Evolutionary conservation across 1,284 basidiomycete species (phyloP), one percentile per base, ranked within the genome.

Genomic region (Earliella scabrosa): DNA sequence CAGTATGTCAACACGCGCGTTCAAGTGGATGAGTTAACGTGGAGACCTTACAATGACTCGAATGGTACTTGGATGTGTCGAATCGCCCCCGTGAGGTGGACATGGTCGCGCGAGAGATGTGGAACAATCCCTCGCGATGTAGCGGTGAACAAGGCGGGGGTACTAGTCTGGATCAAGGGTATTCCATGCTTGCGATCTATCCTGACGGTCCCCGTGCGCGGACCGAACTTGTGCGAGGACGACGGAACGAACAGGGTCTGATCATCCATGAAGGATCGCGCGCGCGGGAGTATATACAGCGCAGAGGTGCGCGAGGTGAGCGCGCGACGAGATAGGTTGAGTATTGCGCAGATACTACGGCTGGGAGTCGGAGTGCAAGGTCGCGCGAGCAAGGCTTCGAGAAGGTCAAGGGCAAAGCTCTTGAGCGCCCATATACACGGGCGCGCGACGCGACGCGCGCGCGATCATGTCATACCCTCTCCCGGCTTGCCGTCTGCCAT

Each of bases 101-200:
- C 72, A 59, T 90, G 83, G 64, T 92, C 90, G 35, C 80, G 74
- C 8, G 88, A 87, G 5, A 93, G 74, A 71, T 93, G 92, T 2
- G 87, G 86, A 0, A 93, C 76, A 24, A 88, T 74, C 0, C 92
- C 92, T 23, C 89, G 83, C 41, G 86, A 87, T 8, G 90, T 88
- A 4, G 79, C 71, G 0, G 82, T 76, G 29, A 91, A 70, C 41
- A 90, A 59, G 1, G 77, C 79, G 0, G 90, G 90, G 0, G 90
- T 92, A 23, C 73, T 63, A 21, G 88, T 73, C 21, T 73, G 68
- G 48, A 80, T 52, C 0, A 52, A 23, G 6, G 50, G 32, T 2
- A 32, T 32, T 10, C 57, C 58, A 40, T 58, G 60, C 16, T 50
- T 36, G 32, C 61, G 63, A 24, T 56, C 50, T 38, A 66, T 34